A percentile compares a stretch with the other conserved stretches of the same genome.
Evolutionary conservation across 176 grass and related monocot genomes (phyloP).

Genomic region (Calamus simplicifolius): DNA sequence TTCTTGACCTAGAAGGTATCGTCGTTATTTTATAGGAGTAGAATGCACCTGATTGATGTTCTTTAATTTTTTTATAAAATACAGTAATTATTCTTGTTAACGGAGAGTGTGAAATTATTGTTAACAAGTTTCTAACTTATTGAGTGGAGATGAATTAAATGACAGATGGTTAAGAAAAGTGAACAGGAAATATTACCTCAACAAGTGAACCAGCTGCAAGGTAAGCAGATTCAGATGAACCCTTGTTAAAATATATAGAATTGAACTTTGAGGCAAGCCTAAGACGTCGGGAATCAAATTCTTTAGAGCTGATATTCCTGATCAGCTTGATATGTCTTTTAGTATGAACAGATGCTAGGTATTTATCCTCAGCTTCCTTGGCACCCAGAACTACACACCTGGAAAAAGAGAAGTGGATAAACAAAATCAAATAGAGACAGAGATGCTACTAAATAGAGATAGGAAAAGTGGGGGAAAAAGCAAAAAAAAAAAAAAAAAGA

Average conservation of each 20-base stretch:
- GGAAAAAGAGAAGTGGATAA: slow-evolving; percentile 12
- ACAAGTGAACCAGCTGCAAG: slow-evolving; percentile 86
- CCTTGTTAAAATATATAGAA: slow-evolving; percentile 89
- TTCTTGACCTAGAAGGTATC: too few species aligned
- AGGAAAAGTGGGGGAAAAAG: neutral
- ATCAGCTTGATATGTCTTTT: slow-evolving; percentile 67
- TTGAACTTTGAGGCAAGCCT: slow-evolving; percentile 62
- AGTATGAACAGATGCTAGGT: slow-evolving; percentile 72
- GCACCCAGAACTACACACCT: slow-evolving; percentile 59
- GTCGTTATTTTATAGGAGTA: too few species aligned
- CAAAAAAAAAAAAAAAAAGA: neutral
- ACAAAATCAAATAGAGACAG: neutral
- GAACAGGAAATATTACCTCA: slow-evolving; percentile 35
- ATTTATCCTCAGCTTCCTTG: slow-evolving; percentile 61
- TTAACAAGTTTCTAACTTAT: too few species aligned
- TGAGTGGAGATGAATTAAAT: too few species aligned
- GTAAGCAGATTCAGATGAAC: slow-evolving; percentile 86
- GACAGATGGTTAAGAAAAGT: too few species aligned
- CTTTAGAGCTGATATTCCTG: slow-evolving; percentile 63
- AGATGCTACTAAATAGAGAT: slow-evolving; percentile 1
- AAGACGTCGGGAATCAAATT: slow-evolving; percentile 48
- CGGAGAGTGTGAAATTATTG: too few species aligned
- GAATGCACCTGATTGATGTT: too few species aligned
- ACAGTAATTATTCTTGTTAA: too few species aligned
- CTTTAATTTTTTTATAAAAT: too few species aligned